Conservation (phyloP, 768 basidiomycete genomes). For the Serendipita vermifera region DNA sequence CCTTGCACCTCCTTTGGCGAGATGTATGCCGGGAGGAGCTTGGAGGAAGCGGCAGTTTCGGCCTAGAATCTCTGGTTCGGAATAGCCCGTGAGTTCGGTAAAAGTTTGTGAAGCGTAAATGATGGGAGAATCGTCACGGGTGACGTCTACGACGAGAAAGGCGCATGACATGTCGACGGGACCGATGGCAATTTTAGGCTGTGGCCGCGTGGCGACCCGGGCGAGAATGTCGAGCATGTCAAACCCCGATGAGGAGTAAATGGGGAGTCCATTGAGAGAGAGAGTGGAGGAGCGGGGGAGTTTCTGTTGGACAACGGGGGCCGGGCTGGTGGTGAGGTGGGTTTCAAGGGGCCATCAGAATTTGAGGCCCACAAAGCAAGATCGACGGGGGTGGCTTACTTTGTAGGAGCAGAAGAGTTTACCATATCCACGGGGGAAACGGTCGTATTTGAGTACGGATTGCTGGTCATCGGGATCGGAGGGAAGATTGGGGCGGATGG, state of each 20-base stretch:
- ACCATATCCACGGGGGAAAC: background rate
- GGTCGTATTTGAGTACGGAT: background rate
- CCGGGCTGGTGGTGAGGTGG: background rate
- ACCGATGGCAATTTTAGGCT: slow-evolving; percentile 66
- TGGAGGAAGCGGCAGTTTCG: slow-evolving; percentile 87
- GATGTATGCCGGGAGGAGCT: slow-evolving; percentile 46
- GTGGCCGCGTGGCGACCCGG: slow-evolving; percentile 57
- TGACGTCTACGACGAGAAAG: slow-evolving; percentile 83
- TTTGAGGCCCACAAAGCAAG: background rate
- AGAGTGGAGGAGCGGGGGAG: slow-evolving; percentile 14
- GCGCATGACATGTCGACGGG: slow-evolving; percentile 86
- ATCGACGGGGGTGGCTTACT: background rate
- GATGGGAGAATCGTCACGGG: slow-evolving; percentile 70
- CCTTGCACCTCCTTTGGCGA: slow-evolving; percentile 40
- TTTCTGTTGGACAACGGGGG: background rate
- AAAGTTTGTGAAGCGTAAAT: slow-evolving; percentile 87
- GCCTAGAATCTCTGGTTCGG: slow-evolving; percentile 64
- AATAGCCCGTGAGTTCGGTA: slow-evolving; percentile 60
- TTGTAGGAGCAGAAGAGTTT: background rate
- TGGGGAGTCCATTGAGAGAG: slow-evolving; percentile 30
- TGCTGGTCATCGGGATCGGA: background rate
- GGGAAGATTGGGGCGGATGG: background rate
- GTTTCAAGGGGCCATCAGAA: background rate
- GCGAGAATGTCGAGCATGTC: slow-evolving; percentile 75
- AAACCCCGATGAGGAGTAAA: slow-evolving; percentile 87